Conservation (phyloP, 495 filamentous ascomycete genomes). For the Eremomyces bilateralis region DNA sequence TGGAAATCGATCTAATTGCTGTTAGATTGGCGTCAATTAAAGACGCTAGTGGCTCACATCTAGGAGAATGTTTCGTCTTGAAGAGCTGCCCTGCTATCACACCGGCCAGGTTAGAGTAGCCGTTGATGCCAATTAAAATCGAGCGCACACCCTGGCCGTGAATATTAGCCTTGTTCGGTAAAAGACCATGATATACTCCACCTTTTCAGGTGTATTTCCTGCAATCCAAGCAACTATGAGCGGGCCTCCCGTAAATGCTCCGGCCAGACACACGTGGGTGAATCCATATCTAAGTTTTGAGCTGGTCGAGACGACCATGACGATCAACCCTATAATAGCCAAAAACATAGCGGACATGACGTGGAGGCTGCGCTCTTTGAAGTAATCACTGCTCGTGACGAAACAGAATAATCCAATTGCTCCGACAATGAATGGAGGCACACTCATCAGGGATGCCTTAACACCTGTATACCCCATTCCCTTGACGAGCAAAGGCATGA, state of each 20-base stretch:
- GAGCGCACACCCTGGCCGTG: constrained; percentile 3
- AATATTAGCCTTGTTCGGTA: background rate
- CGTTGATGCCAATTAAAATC: constrained; percentile 7
- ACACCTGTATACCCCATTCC: constrained; percentile 7
- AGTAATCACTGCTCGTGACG: constrained; percentile 5
- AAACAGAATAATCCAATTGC: constrained; percentile 3
- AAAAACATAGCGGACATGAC: constrained; percentile 3
- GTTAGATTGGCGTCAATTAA: no score
- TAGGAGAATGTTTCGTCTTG: no score
- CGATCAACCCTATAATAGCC: constrained; percentile 5
- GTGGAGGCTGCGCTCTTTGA: constrained; percentile 4
- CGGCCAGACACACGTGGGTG: constrained; percentile 4
- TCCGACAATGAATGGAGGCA: constrained; percentile 8
- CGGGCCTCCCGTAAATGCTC: constrained; percentile 5
- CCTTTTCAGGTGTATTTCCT: constrained; percentile 7
- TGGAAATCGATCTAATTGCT: no score
- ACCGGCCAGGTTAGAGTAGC: constrained; percentile 7
- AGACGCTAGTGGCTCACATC: no score
- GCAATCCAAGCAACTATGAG: constrained; percentile 7
- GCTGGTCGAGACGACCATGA: constrained; percentile 1
- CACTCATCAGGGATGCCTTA: constrained; percentile 5
- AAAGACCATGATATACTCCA: background rate
- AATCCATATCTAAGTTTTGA: constrained; percentile 4
- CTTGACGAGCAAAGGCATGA: constrained; percentile 5
- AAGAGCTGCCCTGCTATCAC: constrained; percentile 8